A percentile compares a stretch with the other conserved stretches of the same genome.
phyloP scores from a whole-genome alignment of 2,329 filamentous ascomycete genomes.

The Venturia effusa region DNA sequence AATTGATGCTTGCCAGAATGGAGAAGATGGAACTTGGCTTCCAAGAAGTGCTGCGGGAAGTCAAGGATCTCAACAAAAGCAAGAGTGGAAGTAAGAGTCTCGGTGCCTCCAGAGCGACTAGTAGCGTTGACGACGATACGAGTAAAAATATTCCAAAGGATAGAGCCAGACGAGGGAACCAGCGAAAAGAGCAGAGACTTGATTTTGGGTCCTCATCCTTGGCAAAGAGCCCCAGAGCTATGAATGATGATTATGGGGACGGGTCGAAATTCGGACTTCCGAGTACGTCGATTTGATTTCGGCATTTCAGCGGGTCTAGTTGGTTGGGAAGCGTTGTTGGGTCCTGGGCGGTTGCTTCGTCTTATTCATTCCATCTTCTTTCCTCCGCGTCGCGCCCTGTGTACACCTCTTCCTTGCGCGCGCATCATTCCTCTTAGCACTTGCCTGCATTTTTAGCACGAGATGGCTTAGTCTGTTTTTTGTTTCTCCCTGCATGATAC shows the following conservation, averaged over 20 bases:
- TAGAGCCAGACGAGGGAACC: background rate
- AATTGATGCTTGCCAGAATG: conserved; percentile 80
- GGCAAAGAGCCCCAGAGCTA: background rate
- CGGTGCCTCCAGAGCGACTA: background rate
- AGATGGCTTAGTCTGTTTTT: background rate
- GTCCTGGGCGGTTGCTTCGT: background rate
- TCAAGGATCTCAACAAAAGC: conserved; percentile 25
- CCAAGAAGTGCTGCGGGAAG: conserved; percentile 71
- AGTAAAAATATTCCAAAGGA: background rate
- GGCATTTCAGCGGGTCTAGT: background rate
- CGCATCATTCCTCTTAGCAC: background rate
- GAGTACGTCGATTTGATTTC: background rate
- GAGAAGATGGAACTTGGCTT: conserved; percentile 88
- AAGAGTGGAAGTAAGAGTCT: background rate
- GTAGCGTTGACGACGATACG: background rate
- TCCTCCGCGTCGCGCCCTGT: background rate
- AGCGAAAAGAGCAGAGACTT: background rate
- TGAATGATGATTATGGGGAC: background rate
- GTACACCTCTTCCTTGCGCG: background rate
- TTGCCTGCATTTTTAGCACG: background rate
- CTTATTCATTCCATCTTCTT: background rate
- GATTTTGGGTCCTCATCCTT: background rate
- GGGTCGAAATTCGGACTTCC: background rate
- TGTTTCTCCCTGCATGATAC: background rate
- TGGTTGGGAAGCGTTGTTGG: background rate